Percentiles rank a stretch among this genome's conserved stretches.
phyloP scores from a whole-genome alignment of 768 basidiomycete genomes.

The Boletus sp. region DNA sequence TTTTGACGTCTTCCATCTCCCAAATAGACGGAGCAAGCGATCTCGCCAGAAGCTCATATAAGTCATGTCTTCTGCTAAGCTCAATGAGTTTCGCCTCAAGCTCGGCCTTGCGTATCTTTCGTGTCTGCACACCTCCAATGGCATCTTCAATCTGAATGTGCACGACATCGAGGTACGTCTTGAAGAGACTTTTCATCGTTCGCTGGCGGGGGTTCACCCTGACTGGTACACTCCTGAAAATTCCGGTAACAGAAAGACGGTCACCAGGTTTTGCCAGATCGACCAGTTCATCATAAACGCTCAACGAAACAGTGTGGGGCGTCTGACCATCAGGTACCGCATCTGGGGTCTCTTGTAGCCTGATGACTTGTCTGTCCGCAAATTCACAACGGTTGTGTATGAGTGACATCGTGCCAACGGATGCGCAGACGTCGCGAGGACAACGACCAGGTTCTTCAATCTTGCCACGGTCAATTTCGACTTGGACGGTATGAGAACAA shows the following conservation, averaged over 20 bases:
- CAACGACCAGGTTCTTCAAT: slow-evolving; percentile 91
- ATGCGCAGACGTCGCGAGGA: slow-evolving; percentile 88
- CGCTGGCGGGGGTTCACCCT: slow-evolving; percentile 90
- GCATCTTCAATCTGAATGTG: slow-evolving; percentile 70
- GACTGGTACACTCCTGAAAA: slow-evolving; percentile 94
- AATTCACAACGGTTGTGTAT: slow-evolving; percentile 98
- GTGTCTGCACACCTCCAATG: slow-evolving; percentile 33
- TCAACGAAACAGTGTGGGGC: slow-evolving; percentile 93
- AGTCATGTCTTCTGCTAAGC: slow-evolving; percentile 69
- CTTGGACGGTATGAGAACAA: slow-evolving; percentile 95
- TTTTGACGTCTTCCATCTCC: slow-evolving; percentile 99
- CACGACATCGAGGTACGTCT: slow-evolving; percentile 95
- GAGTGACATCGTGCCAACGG: slow-evolving; percentile 87
- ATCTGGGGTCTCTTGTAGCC: slow-evolving; percentile 96
- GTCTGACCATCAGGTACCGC: slow-evolving; percentile 98
- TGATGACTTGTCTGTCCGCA: slow-evolving; percentile 91
- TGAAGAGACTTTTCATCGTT: slow-evolving; percentile 92
- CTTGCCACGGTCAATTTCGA: slow-evolving; percentile 96
- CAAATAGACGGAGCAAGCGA: slow-evolving; percentile 94
- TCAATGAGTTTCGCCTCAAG: slow-evolving; percentile 75
- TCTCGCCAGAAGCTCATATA: slow-evolving; percentile 82
- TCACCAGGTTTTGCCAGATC: slow-evolving; percentile 97
- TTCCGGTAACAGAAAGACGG: slow-evolving; percentile 84
- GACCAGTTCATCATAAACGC: slow-evolving; percentile 98
- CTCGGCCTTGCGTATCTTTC: slow-evolving; percentile 54